These are phyloP conservation scores for Aspergillus tubingensis DNA, from an alignment of 2,329 filamentous ascomycete species.

Conservation along the genomic window DNA sequence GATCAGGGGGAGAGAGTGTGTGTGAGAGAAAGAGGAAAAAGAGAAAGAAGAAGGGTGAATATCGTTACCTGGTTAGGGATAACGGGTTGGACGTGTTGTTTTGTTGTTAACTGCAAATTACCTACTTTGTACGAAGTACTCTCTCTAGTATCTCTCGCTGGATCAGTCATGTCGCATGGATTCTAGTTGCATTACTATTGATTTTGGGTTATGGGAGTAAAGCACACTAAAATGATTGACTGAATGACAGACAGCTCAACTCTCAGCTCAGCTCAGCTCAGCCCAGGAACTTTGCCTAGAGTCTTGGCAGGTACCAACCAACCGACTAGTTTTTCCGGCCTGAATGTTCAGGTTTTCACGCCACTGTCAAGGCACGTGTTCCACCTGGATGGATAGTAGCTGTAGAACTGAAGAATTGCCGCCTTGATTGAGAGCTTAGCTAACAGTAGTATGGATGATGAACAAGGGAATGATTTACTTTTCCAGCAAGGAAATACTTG, in stretches of 20 bases:
- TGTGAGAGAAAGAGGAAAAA: too few species aligned
- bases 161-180: neutral
- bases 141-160: too few species aligned
- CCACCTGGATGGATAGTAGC: neutral
- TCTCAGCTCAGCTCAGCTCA: neutral
- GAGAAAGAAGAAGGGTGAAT: neutral
- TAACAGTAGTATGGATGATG: neutral
- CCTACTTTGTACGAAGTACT: too few species aligned
- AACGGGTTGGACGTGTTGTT: neutral
- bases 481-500: neutral
- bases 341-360: neutral
- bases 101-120: neutral
- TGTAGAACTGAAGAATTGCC: neutral
- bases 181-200: too few species aligned
- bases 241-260: neutral
- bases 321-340: too few species aligned
- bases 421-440: too few species aligned
- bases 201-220: too few species aligned
- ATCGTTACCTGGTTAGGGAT: neutral
- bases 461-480: neutral
- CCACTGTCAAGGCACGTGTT: neutral
- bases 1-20: neutral
- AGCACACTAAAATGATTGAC: too few species aligned
- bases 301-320: too few species aligned
- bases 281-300: too few species aligned